phyloP scores from a whole-genome alignment of 805 yeast species.

The Barnettozyma vustinii region DNA sequence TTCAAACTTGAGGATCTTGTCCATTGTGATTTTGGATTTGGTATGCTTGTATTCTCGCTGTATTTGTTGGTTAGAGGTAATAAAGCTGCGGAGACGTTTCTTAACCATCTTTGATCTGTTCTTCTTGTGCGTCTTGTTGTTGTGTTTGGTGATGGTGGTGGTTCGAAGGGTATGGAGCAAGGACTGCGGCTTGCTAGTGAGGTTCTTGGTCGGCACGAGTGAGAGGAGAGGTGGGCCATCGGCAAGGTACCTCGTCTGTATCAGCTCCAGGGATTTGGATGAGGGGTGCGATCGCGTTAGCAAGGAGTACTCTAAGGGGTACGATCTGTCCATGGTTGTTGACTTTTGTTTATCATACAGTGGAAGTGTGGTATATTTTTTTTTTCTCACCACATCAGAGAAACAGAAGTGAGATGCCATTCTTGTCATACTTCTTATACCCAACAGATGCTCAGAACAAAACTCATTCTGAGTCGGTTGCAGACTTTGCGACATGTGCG shows the following conservation, averaged over 20 bases:
- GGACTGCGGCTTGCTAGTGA: neutral
- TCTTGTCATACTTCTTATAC: too few species aligned
- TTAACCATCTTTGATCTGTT: slow-evolving; percentile 27
- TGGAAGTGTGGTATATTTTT: too few species aligned
- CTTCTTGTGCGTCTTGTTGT: slow-evolving; percentile 6
- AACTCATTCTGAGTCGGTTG: neutral
- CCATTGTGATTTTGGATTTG: slow-evolving; percentile 8
- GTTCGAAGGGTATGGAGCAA: slow-evolving; percentile 14
- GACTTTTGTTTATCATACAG: too few species aligned
- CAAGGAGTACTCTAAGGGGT: slow-evolving; percentile 19
- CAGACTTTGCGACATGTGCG: neutral
- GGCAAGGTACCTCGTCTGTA: slow-evolving; percentile 28
- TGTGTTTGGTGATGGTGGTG: slow-evolving; percentile 11
- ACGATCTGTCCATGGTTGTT: slow-evolving; percentile 24
- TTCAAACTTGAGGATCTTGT: slow-evolving; percentile 27
- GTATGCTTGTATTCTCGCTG: slow-evolving; percentile 25
- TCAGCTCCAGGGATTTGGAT: slow-evolving; percentile 26
- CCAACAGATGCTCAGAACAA: neutral
- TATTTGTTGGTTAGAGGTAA: slow-evolving; percentile 20
- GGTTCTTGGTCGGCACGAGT: slow-evolving; percentile 27
- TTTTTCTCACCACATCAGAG: too few species aligned
- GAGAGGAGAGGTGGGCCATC: slow-evolving; percentile 14
- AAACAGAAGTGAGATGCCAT: too few species aligned
- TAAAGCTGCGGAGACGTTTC: slow-evolving; percentile 10
- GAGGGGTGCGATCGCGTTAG: slow-evolving; percentile 17